These are phyloP conservation scores for Stephanodiscus minutulus DNA, from an alignment of 108 stramenopile species.

Conservation along the genomic window DNA sequence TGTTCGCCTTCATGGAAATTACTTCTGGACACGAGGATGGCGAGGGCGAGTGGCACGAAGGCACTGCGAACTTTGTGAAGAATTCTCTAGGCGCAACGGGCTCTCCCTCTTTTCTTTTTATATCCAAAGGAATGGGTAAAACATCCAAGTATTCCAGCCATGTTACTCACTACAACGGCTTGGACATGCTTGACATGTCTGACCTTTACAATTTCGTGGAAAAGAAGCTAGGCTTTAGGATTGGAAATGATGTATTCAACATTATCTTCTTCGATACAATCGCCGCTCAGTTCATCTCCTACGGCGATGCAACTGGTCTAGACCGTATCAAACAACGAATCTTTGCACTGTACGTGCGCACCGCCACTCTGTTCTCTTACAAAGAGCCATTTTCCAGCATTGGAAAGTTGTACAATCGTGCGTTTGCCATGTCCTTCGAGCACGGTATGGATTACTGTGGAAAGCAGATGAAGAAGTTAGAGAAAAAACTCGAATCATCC, in stretches of 20 bases:
- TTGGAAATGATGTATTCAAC: conserved; percentile 51
- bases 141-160: conserved; percentile 36
- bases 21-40: conserved; percentile 12
- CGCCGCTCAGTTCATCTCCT: conserved; percentile 35
- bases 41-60: conserved; percentile 34
- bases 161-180: conserved; percentile 24
- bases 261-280: conserved; percentile 49
- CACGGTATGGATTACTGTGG: conserved; percentile 33
- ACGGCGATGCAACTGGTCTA: conserved; percentile 39
- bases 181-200: conserved; percentile 3
- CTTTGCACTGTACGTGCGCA: conserved; percentile 30
- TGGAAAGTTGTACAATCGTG: conserved; percentile 48
- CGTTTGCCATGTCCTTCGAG: conserved; percentile 43
- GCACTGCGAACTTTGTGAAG: conserved; percentile 27
- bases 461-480: conserved; percentile 21
- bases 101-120: conserved; percentile 38
- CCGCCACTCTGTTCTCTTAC: conserved; percentile 40
- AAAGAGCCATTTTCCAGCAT: conserved; percentile 38
- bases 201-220: conserved; percentile 39
- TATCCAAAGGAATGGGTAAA: conserved; percentile 36
- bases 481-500: conserved; percentile 26
- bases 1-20: conserved; percentile 46
- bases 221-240: conserved; percentile 25
- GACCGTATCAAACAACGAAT: conserved; percentile 38
- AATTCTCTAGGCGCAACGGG: conserved; percentile 24